Conservation (phyloP, 106 monocot species). For the Gastrodia elata region DNA sequence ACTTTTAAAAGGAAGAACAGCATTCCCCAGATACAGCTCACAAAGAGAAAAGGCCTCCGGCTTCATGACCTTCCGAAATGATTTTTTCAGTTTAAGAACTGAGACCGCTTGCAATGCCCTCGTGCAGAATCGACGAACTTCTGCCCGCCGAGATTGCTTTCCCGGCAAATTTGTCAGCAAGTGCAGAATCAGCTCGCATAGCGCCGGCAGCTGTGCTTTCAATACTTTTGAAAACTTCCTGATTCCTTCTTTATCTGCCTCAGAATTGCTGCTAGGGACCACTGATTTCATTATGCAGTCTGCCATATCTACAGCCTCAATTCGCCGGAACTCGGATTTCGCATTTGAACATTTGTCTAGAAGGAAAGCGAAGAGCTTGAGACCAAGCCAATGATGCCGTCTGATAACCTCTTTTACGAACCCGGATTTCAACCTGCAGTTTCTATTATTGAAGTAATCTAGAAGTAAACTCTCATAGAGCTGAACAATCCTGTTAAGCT, state of each 20-base stretch:
- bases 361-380: constrained; percentile 52
- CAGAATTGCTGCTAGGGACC: constrained; percentile 16
- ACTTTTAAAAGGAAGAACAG: constrained; percentile 37
- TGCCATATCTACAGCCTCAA: constrained; percentile 57
- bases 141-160: constrained; percentile 61
- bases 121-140: constrained; percentile 53
- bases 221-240: constrained; percentile 40
- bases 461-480: constrained; percentile 28
- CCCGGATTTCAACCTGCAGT: constrained; percentile 56
- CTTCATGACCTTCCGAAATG: constrained; percentile 47
- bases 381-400: constrained; percentile 59
- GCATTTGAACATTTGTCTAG: constrained; percentile 48
- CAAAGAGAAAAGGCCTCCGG: constrained; percentile 53
- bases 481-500: constrained; percentile 37
- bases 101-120: constrained; percentile 38
- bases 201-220: constrained; percentile 36
- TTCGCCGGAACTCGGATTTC: constrained; percentile 64
- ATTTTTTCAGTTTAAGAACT: constrained; percentile 41
- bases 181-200: constrained; percentile 47
- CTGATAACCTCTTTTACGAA: constrained; percentile 72
- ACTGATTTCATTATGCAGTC: constrained; percentile 51
- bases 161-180: constrained; percentile 46
- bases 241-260: constrained; percentile 20
- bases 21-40: constrained; percentile 43
- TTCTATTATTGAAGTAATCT: constrained; percentile 69